Percentiles rank a stretch among this genome's conserved stretches.
These are phyloP conservation scores for Phaeosphaeriaceae sp. DNA, from an alignment of 2,329 filamentous ascomycete species.

Conservation along the genomic window DNA sequence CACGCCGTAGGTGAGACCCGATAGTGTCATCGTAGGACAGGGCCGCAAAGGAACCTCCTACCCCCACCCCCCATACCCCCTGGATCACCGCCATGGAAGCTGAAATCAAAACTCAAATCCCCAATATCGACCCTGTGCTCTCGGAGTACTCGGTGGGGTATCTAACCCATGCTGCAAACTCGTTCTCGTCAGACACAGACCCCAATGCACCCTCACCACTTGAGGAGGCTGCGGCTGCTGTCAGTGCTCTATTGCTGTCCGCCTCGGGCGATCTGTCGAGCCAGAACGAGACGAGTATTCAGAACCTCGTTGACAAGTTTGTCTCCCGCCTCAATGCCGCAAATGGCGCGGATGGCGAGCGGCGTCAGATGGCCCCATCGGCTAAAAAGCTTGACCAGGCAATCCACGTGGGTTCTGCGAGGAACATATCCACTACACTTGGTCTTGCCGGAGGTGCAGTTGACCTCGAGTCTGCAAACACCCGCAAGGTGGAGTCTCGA, in stretches of 20 bases:
- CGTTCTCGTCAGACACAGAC: constrained; percentile 78
- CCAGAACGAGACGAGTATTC: constrained; percentile 78
- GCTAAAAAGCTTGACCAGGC: constrained; percentile 91
- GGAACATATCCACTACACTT: constrained; percentile 95
- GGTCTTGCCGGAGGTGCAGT: constrained; percentile 84
- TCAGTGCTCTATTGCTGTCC: constrained; percentile 89
- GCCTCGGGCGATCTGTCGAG: constrained; percentile 83
- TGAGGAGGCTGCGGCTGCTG: constrained; percentile 79
- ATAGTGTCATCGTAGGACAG: constrained; percentile 26
- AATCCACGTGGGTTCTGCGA: constrained; percentile 90
- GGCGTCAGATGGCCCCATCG: constrained; percentile 73
- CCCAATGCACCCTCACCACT: constrained; percentile 75
- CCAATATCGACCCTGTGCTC: constrained; percentile 85
- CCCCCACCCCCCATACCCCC: constrained; percentile 8
- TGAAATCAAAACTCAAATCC: constrained; percentile 83
- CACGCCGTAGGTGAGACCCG: constrained; percentile 27
- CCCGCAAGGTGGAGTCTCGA: constrained; percentile 93
- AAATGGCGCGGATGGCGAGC: constrained; percentile 72
- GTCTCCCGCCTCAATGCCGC: constrained; percentile 79
- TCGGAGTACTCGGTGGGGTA: constrained; percentile 95
- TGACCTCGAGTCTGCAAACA: constrained; percentile 91
- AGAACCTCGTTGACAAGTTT: constrained; percentile 87
- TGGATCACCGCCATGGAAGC: constrained; percentile 71
- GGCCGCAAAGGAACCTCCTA: constrained; percentile 15
- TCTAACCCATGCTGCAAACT: constrained; percentile 87